Evolutionary conservation across 495 filamentous ascomycete genomes (phyloP).

Genomic region (Trichoderma parareesei): DNA sequence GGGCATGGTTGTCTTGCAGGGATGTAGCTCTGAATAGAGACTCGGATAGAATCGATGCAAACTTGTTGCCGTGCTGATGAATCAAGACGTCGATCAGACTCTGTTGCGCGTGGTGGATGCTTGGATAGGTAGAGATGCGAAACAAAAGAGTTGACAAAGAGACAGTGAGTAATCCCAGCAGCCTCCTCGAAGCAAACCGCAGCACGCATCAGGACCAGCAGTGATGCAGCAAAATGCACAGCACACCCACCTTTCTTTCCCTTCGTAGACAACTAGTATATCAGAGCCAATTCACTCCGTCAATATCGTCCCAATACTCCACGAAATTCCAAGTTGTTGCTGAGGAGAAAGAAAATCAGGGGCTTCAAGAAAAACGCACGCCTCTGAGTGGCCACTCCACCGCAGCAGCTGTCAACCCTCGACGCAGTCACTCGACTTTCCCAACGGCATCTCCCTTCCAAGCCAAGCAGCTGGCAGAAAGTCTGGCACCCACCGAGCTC

Average conservation of each 20-base stretch:
- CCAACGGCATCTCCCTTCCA: neutral
- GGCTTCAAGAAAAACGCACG: neutral
- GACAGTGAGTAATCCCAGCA: neutral
- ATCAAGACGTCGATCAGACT: too few species aligned
- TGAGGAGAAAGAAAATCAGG: neutral
- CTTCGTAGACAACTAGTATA: neutral
- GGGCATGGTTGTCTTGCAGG: too few species aligned
- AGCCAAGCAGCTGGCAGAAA: neutral
- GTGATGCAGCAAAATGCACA: neutral
- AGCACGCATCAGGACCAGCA: neutral
- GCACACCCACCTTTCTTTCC: neutral
- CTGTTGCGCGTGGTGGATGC: too few species aligned
- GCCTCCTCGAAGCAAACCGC: neutral
- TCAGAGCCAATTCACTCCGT: neutral
- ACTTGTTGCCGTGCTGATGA: too few species aligned
- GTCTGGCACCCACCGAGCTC: neutral
- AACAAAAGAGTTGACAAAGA: too few species aligned
- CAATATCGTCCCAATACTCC: neutral
- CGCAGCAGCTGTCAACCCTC: neutral
- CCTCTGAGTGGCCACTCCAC: neutral
- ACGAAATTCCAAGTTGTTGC: neutral
- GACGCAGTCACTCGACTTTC: neutral
- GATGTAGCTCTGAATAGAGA: too few species aligned
- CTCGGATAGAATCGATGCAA: too few species aligned
- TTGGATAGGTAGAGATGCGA: too few species aligned